phyloP scores from a whole-genome alignment of 2,329 filamentous ascomycete species.

The Corynespora cassiicola region DNA sequence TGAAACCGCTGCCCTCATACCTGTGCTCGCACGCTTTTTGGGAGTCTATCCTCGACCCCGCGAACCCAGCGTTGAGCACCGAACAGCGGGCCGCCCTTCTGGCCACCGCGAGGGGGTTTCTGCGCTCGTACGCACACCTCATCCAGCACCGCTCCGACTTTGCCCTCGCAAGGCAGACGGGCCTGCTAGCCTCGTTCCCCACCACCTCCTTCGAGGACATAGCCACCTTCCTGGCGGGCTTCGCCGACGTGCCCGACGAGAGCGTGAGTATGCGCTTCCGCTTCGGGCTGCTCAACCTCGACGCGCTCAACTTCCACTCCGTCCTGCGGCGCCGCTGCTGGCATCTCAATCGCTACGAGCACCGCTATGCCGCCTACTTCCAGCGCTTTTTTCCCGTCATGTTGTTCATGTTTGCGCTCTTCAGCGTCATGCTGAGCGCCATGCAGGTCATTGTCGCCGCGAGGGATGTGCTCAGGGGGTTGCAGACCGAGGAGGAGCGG shows the following conservation, averaged over 20 bases:
- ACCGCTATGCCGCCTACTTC: constrained; percentile 20
- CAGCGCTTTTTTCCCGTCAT: constrained; percentile 24
- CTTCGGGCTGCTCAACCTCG: constrained; percentile 22
- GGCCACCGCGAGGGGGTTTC: constrained; percentile 20
- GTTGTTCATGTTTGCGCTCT: constrained; percentile 24
- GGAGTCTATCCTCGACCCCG: constrained; percentile 21
- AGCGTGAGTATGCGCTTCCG: constrained; percentile 18
- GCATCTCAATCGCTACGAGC: constrained; percentile 26
- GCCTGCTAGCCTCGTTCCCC: constrained; percentile 12
- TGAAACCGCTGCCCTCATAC: constrained; percentile 26
- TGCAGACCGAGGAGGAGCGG: too few species aligned
- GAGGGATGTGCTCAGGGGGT: constrained; percentile 14
- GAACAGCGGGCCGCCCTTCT: constrained; percentile 13
- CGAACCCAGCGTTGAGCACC: constrained; percentile 7
- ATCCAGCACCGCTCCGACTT: constrained; percentile 25
- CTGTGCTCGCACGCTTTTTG: constrained; percentile 26
- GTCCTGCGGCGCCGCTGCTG: constrained; percentile 17
- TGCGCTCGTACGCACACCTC: constrained; percentile 20
- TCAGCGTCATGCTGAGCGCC: constrained; percentile 24
- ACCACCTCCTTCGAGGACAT: constrained; percentile 16
- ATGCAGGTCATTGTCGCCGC: constrained; percentile 29
- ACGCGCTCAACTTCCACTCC: constrained; percentile 27
- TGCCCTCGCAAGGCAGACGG: constrained; percentile 16
- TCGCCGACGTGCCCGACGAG: constrained; percentile 16
- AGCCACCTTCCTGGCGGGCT: constrained; percentile 18